phyloP scores from a whole-genome alignment of 176 grass and related monocot genomes.

The Oryza glaberrima region DNA sequence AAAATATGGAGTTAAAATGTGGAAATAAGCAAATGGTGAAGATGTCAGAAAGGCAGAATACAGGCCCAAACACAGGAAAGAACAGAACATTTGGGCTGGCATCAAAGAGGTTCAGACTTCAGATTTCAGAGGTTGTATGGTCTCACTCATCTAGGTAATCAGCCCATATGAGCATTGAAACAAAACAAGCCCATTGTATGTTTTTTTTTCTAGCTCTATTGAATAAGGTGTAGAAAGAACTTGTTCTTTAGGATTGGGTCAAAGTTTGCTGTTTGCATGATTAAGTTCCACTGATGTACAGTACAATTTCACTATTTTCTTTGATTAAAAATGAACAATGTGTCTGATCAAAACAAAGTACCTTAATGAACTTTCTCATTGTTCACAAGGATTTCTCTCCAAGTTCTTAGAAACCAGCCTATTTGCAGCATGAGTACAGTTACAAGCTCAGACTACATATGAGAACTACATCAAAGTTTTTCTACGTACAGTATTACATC shows the following conservation, averaged over 20 bases:
- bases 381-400: not conserved
- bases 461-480: not conserved
- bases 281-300: slow-evolving; percentile 18
- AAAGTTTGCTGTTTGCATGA: not conserved
- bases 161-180: not conserved
- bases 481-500: not conserved
- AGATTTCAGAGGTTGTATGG: not conserved
- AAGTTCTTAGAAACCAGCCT: slow-evolving; percentile 6
- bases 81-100: not conserved
- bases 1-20: not conserved
- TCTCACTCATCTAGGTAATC: not conserved
- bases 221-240: slow-evolving; percentile 7
- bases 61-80: not conserved
- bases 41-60: not conserved
- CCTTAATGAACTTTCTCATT: not conserved
- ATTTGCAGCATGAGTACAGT: slow-evolving; percentile 3
- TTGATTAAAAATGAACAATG: not conserved
- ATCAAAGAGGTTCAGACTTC: not conserved
- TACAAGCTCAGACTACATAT: not conserved
- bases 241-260: not conserved
- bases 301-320: not conserved
- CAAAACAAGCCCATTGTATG: not conserved
- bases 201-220: not conserved
- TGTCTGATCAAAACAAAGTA: not conserved
- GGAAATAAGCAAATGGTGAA: not conserved